Base-by-base conservation (phyloP, 208 protist species). In the Leishmania aethiopica region DNA sequence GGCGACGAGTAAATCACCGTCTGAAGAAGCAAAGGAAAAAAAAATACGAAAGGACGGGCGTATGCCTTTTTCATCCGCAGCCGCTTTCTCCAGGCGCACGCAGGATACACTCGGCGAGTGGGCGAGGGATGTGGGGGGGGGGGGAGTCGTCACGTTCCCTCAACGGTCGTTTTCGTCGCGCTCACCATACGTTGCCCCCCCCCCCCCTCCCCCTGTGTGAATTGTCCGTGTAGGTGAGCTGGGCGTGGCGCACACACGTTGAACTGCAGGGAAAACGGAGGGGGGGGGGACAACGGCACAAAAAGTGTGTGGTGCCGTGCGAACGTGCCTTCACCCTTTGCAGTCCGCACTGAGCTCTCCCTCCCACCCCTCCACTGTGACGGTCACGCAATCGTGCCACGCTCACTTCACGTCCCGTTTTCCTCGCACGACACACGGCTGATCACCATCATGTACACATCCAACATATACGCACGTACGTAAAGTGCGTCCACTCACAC, bases 391-490 rank as follows among this genome's bases (percentile, higher is more conserved):
- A 55, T 55, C 51, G 17, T 32, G 10, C 40, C 40, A 6, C 22
- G 25, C 51, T n/a, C 25, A 45, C 10, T 10, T 3, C 32, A 67
- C 45, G 45, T 66, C 28, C 40, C 32, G 28, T 19, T 69, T 28
- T 70, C 37, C 25, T 66, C 28, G 42, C 73, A 35, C 17, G 1
- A 8, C 47, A 49, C 13, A 35, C 40, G 37, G 25, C 72, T 79
- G 37, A 60, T 83, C 60, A 40, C 66, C 60, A 15, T 17, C 80
- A 55, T 32, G 57, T 19, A 86, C 35, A 73, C 79, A 86, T 45
- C 22, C 22, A 60, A 79, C 66, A 74, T 57, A 72, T 40, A 49
- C 45, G 37, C 47, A 28, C 28, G 35, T 77, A 40, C 19, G 4
- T 47, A 25, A 35, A 11, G 40, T 67, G 25, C 32, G 13, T 3